Evolutionary conservation across 495 filamentous ascomycete genomes (phyloP).

Genomic region (Pyronema domesticum): DNA sequence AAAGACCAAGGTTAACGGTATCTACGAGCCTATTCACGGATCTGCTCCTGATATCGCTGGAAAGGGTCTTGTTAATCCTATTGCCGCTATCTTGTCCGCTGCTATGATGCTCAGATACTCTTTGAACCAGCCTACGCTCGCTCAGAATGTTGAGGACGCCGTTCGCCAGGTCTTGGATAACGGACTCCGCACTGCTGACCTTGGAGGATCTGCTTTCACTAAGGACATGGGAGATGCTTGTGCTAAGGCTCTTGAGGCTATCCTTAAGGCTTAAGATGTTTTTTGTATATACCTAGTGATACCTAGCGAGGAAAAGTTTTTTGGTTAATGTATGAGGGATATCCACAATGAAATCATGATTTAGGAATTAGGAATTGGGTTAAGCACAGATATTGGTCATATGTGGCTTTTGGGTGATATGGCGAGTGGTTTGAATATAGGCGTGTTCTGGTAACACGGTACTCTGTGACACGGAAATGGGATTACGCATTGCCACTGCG

Average conservation of each 20-base stretch:
- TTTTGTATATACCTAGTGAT: too few species aligned
- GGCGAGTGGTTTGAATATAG: too few species aligned
- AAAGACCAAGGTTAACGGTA: slow-evolving; percentile 56
- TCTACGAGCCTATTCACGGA: slow-evolving; percentile 97
- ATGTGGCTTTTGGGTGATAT: too few species aligned
- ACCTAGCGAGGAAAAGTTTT: too few species aligned
- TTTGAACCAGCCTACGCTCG: slow-evolving; percentile 54
- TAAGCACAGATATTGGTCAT: too few species aligned
- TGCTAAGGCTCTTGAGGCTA: slow-evolving; percentile 39
- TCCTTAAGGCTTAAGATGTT: not conserved
- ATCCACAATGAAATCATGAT: too few species aligned
- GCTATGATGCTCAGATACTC: slow-evolving; percentile 91
- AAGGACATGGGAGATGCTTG: slow-evolving; percentile 70
- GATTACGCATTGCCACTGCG: too few species aligned
- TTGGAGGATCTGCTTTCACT: slow-evolving; percentile 55
- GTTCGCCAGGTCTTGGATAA: slow-evolving; percentile 60
- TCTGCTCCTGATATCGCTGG: slow-evolving; percentile 32
- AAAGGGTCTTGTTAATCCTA: slow-evolving; percentile 55
- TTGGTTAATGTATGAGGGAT: too few species aligned
- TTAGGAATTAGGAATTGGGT: too few species aligned
- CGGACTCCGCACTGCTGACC: slow-evolving; percentile 57
- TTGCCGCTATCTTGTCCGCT: slow-evolving; percentile 69
- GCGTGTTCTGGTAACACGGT: too few species aligned
- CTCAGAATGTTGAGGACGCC: slow-evolving; percentile 58
- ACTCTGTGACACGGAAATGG: too few species aligned